Evolutionary conservation across 306 rosid species (phyloP), one percentile per base, ranked within the genome.

Genomic region (Alnus rubra): DNA sequence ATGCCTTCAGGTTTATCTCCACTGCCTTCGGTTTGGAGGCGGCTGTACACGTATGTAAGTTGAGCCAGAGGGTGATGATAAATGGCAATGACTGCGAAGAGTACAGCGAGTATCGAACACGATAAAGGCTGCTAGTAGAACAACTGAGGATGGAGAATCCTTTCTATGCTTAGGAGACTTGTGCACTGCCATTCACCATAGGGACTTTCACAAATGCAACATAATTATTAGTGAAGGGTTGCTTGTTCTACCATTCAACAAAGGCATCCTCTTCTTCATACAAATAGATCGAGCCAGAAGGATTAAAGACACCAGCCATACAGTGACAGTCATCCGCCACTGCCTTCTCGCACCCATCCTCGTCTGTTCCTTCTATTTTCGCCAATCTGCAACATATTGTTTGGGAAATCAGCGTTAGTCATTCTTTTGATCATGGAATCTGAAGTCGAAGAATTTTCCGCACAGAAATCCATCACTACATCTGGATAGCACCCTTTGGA

Each of bases 401-500:
- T 83, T 71, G 84, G 73, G 65, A 87, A 47, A 73, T 79, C 86
- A 18, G 76, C 69, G 73, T 76, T 47, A 4, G 12, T 52, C 52
- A 84, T 56, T 18, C 6, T 49, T 2, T 5, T 48, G 68, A 87
- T 69, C 1, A 7, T 31, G 9, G 67, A 65, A 63, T 81, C 14
- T 5, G 54, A 37, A 37, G 74, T 30, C n/a, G 84, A 59, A 14
- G 84, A 72, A 84, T 76, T 58, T 55, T 67, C 1, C 23, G 79
- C 48, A 73, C 90, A 87, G 31, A 84, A 87, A 55, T 87, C 82
- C 82, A 45, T 30, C 9, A 5, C 79, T 62, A 69, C 9, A 4
- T 49, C 13, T 6, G 83, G 84, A 45, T 84, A 79, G 62, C 90
- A 84, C 9, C 90, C 90, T 79, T 79, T 87, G 52, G 82, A 84